These are phyloP conservation scores for Castanea crenata DNA, from an alignment of 306 rosid species.

Conservation along the genomic window DNA sequence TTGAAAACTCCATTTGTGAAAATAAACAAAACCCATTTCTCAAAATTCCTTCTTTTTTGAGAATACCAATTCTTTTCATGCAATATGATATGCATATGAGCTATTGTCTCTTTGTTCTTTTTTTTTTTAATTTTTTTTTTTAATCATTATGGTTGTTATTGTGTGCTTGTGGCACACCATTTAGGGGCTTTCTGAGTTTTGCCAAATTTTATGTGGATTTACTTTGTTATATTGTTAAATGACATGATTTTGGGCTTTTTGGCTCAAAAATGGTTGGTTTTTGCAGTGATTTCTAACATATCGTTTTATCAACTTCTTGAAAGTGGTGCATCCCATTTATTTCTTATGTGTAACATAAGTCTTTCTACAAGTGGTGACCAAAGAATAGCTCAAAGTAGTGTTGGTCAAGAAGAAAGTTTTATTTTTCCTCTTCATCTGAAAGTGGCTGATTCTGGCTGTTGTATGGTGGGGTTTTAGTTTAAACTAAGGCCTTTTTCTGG, in stretches of 20 bases:
- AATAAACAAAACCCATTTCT: slow-evolving; percentile 18
- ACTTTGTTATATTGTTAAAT: not conserved
- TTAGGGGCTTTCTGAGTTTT: not conserved
- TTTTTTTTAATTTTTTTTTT: slow-evolving; percentile 25
- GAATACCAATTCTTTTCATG: slow-evolving; percentile 14
- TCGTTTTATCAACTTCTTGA: not conserved
- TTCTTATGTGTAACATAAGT: not conserved
- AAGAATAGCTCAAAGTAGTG: not conserved
- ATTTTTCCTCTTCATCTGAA: not conserved
- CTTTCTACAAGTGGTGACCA: not conserved
- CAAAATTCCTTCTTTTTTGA: slow-evolving; percentile 1
- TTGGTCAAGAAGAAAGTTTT: not conserved
- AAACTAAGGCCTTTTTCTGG: slow-evolving; percentile 3
- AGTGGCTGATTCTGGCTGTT: not conserved
- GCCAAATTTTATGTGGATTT: not conserved
- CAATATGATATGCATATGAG: slow-evolving; percentile 1
- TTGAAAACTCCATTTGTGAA: slow-evolving; percentile 8
- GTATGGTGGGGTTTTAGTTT: not conserved
- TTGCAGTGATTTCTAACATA: not conserved
- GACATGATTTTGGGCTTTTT: not conserved
- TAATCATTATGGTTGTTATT: slow-evolving; percentile 5
- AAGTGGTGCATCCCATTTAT: not conserved
- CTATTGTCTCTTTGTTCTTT: slow-evolving; percentile 21
- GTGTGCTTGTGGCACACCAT: not conserved
- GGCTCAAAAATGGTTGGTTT: not conserved